Base-by-base conservation (phyloP, 148 eudicot genomes). In the Nepenthes gracilis region DNA sequence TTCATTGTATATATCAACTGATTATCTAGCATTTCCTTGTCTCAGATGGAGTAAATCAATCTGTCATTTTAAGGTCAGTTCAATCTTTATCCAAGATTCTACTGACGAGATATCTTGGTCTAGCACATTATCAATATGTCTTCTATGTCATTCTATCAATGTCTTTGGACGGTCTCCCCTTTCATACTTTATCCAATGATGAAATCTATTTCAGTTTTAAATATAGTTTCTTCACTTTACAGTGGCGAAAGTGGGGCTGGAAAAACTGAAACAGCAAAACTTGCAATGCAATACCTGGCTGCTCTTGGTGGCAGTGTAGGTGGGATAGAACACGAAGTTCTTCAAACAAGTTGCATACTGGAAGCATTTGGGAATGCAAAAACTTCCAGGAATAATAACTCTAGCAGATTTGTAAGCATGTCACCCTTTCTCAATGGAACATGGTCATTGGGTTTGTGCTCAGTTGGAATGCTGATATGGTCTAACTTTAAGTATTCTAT, bases 181-280 rank as follows among this genome's bases (percentile, higher is more conserved):
- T 55, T n/a, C 45, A 11, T 48, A 35, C 55, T 51, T 54, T 50
- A 6, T 8, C 38, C 4, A 33, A 10, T 4, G 23, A 2, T 13
- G 6, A 14, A 43, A 49, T 34, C 14, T 15, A 13, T 47, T 47
- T 63, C 34, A 12, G 11, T 35, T 56, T 37, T 51, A 3, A 23
- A 32, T 40, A 38, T 23, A 14, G 3, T 14, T 35, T 40, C 51
- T 74, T 60, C n/a, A 12, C 69, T 55, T 59, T 73, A 45, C 70
- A 93, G 99, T 68, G 96, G 96, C 68, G 99, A 93, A 73, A 93
- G 95, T 80, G 99, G 99, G 69, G 82, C 99, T 72, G 99, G 99
- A 75, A 93, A 93, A 78, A 93, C 92, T 38, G 99, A 88, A 75
- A 86, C 99, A 63, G 96, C 95, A 55, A 93, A 93, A 63, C 66